Base-by-base conservation (phyloP, 495 filamentous ascomycete species). In the Penicillium manginii region DNA sequence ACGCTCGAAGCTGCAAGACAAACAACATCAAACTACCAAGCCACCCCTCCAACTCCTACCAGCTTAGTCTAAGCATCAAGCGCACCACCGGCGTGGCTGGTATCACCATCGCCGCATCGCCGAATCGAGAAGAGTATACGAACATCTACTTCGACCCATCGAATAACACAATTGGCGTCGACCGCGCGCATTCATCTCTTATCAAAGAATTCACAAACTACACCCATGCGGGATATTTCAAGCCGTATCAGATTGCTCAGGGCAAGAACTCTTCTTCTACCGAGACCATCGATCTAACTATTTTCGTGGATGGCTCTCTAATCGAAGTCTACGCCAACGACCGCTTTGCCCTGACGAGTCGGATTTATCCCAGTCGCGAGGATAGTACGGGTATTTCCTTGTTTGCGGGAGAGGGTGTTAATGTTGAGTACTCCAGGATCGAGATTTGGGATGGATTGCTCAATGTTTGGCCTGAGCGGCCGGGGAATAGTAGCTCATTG, bases 281-380 rank as follows among this genome's bases (percentile, higher is more conserved):
- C 8, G 61, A 63, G 19, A 22, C 55, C 6, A 56, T 63, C 31
- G 46, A 59, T 22, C 31, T 63, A 47, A 55, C 54, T 9, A 46
- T 64, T 10, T 61, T 64, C 8, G 53, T 64, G 0, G 62, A 64
- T 48, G 62, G 58, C 7, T 64, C 62, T 10, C 18, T 64, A 10
- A 39, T 64, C 14, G 62, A 64, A 33, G 58, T 64, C 0, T 64
- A 61, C 14, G 58, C 50, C 4, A 64, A 64, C 14, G 58, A 64
- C 17, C 58, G 58, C 5, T 64, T 64, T 15, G 58, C 62, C 4
- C 31, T 64, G 5, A 64, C 62, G 6, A 58, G 49, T 18, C 62
- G 62, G 2, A 64, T 61, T n/a, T 64, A 64, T 52, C 62, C 62
- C 14, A 64, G 62, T 32, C 53, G 54, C 2, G 54, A 81, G 61